Conservation (phyloP, 2,329 filamentous ascomycete genomes). For the Coniosporium uncinatum region DNA sequence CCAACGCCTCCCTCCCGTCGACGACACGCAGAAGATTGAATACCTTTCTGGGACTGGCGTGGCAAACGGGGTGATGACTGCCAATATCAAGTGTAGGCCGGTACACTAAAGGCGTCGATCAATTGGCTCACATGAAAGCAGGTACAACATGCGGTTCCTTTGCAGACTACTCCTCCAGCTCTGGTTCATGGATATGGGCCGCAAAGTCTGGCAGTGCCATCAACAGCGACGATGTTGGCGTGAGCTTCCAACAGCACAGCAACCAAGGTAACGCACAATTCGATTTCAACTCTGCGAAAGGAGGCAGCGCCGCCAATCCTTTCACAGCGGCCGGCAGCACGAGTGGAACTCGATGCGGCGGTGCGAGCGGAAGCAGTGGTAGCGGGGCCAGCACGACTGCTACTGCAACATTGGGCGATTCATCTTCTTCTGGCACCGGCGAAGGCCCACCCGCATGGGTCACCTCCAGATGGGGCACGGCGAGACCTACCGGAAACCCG, state of each 20-base stretch:
- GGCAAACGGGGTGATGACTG: conserved; percentile 43
- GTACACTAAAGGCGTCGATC: not conserved
- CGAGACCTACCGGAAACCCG: not conserved
- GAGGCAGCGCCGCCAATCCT: conserved; percentile 38
- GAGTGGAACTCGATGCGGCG: not conserved
- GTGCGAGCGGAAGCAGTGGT: not conserved
- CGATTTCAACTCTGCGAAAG: conserved; percentile 41
- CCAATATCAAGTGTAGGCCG: conserved; percentile 46
- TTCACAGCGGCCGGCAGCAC: conserved; percentile 15
- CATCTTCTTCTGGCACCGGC: not conserved
- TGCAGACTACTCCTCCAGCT: conserved; percentile 35
- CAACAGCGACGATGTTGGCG: conserved; percentile 36
- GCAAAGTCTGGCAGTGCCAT: conserved; percentile 38
- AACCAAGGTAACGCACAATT: conserved; percentile 34
- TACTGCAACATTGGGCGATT: not conserved
- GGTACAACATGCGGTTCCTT: conserved; percentile 47
- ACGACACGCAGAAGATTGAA: conserved; percentile 34
- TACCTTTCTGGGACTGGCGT: conserved; percentile 49
- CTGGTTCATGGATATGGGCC: conserved; percentile 46
- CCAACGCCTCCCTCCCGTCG: conserved; percentile 33
- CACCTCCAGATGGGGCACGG: too few relatives aligned
- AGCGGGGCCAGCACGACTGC: not conserved
- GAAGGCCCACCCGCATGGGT: not conserved
- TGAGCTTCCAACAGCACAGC: conserved; percentile 38
- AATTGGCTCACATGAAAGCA: conserved; percentile 9